phyloP scores from a whole-genome alignment of 345 rosid species.

The Boechera divaricarpa region DNA sequence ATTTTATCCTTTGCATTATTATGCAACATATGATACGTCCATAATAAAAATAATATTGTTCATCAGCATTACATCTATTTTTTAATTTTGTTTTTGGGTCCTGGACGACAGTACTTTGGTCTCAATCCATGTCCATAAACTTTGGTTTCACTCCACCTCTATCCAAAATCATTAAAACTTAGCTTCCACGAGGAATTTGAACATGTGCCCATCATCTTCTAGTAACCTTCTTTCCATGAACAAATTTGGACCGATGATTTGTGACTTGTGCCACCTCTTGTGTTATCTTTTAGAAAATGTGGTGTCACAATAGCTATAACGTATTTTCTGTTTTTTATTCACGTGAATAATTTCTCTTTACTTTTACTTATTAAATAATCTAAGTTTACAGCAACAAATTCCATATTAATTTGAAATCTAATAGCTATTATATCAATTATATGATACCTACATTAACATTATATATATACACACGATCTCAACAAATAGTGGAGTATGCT shows the following conservation, averaged over 20 bases:
- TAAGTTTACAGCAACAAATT: background rate
- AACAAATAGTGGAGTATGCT: background rate
- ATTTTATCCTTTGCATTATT: slow-evolving; percentile 20
- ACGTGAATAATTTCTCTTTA: background rate
- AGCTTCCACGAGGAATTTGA: slow-evolving; percentile 42
- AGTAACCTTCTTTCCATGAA: background rate
- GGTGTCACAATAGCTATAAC: background rate
- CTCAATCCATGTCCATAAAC: slow-evolving; percentile 33
- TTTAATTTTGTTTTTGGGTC: background rate
- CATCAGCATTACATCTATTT: background rate
- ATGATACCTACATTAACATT: background rate
- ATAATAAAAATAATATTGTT: too few relatives aligned
- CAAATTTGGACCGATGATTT: slow-evolving; percentile 5
- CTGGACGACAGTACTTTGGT: slow-evolving; percentile 34
- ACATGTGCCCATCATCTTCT: slow-evolving; percentile 39
- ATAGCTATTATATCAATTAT: background rate
- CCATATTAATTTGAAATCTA: background rate
- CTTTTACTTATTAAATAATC: background rate
- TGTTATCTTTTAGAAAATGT: background rate
- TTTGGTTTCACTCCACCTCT: slow-evolving; percentile 34
- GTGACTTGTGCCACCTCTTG: slow-evolving; percentile 21
- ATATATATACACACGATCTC: too few relatives aligned
- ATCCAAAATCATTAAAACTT: slow-evolving; percentile 32
- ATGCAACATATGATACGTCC: background rate
- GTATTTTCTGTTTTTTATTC: background rate